A percentile compares a stretch with the other conserved stretches of the same genome.
phyloP scores from a whole-genome alignment of 306 rosid species.

The Vachellia collinsii region DNA sequence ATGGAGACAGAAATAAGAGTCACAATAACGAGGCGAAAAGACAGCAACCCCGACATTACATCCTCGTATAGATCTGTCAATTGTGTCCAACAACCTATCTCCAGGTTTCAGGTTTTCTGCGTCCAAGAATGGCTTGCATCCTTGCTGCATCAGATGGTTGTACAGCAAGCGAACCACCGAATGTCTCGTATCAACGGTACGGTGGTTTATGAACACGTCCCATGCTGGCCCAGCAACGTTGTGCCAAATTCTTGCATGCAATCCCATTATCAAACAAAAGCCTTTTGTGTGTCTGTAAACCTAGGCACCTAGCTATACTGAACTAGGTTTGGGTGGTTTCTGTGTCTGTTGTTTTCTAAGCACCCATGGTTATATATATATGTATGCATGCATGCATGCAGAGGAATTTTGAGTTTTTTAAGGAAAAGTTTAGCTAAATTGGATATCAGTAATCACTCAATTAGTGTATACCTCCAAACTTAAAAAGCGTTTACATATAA shows the following conservation, averaged over 20 bases:
- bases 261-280: background rate
- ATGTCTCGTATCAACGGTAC: slow-evolving; percentile 55
- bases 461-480: no score
- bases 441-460: no score
- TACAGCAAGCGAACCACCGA: slow-evolving; percentile 54
- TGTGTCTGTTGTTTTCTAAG: background rate
- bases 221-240: slow-evolving; percentile 27
- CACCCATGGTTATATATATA: background rate
- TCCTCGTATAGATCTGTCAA: slow-evolving; percentile 42
- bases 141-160: slow-evolving; percentile 44
- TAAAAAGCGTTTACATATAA: no score
- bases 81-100: slow-evolving; percentile 52
- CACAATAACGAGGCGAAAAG: slow-evolving; percentile 62
- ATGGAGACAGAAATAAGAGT: slow-evolving; percentile 54
- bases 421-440: no score
- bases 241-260: background rate
- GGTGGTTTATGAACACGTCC: slow-evolving; percentile 63
- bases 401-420: background rate
- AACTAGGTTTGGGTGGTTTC: background rate
- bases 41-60: slow-evolving; percentile 58
- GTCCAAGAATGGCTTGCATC: slow-evolving; percentile 50
- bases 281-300: background rate
- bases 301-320: background rate
- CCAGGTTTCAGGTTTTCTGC: slow-evolving; percentile 62
- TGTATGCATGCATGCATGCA: no score